Evolutionary conservation across 148 eudicot species (phyloP).

Genomic region (Rhododendron williamsianum): DNA sequence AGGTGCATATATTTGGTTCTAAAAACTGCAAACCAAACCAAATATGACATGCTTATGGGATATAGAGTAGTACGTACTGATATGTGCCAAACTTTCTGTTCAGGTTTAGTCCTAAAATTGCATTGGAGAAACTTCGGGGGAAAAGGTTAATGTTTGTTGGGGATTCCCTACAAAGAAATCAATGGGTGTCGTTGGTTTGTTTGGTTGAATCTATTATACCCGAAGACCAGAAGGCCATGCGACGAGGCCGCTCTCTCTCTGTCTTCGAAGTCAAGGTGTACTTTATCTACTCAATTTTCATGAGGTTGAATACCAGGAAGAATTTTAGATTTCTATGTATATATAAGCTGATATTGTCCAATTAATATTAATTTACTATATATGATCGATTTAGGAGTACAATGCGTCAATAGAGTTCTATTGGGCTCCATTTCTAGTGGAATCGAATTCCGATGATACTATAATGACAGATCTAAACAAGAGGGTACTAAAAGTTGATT

Average conservation of each 20-base stretch:
- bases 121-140: constrained; percentile 58
- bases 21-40: not conserved
- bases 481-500: constrained; percentile 76
- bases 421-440: constrained; percentile 89
- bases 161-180: constrained; percentile 86
- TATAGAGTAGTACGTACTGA: not conserved
- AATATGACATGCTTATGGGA: not conserved
- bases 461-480: constrained; percentile 63
- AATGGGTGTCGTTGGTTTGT: constrained; percentile 95
- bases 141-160: constrained; percentile 93
- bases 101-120: constrained; percentile 56
- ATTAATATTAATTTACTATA: no score
- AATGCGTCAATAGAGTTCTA: constrained; percentile 89
- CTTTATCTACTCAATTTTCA: not conserved
- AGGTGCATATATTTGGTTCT: no score
- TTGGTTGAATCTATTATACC: constrained; percentile 68
- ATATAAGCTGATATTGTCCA: no score
- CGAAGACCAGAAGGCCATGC: constrained; percentile 54
- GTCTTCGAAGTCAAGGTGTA: constrained; percentile 63
- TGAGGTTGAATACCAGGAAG: not conserved
- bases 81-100: not conserved
- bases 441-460: constrained; percentile 66
- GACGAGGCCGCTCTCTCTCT: constrained; percentile 54
- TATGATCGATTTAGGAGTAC: constrained; percentile 42
- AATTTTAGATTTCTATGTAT: no score